Percentiles rank a stretch among this genome's conserved stretches.
Conservation (phyloP, 306 rosid species). For the Carpinus viminea region DNA sequence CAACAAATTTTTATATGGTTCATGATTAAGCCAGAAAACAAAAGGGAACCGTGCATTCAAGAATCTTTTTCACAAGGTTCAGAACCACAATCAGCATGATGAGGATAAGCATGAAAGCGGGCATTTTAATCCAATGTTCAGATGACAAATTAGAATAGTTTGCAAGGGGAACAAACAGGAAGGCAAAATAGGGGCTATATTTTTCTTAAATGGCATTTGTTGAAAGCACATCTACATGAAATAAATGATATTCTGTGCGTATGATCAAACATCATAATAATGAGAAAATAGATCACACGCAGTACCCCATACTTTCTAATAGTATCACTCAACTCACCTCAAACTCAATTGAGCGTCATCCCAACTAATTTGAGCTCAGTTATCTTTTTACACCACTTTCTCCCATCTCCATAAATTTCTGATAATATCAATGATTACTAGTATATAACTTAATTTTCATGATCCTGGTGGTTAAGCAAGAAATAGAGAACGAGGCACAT, state of each 20-base stretch:
- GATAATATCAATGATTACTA: background rate
- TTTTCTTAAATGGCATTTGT: background rate
- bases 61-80: background rate
- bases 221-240: background rate
- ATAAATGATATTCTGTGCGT: background rate
- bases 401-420: background rate
- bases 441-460: background rate
- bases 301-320: background rate
- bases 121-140: background rate
- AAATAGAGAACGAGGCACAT: background rate
- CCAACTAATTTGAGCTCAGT: background rate
- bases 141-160: background rate
- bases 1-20: background rate
- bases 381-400: background rate
- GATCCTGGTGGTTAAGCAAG: background rate
- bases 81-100: background rate
- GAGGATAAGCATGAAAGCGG: background rate
- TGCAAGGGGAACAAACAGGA: background rate
- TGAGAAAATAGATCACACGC: background rate
- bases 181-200: background rate
- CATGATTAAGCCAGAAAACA: background rate
- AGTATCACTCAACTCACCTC: background rate
- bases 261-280: background rate
- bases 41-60: background rate
- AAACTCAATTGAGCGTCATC: background rate